A percentile compares a stretch with the other conserved stretches of the same genome.
Conservation (phyloP, 352 stramenopile genomes). For the Globisporangium abappressorium region DNA sequence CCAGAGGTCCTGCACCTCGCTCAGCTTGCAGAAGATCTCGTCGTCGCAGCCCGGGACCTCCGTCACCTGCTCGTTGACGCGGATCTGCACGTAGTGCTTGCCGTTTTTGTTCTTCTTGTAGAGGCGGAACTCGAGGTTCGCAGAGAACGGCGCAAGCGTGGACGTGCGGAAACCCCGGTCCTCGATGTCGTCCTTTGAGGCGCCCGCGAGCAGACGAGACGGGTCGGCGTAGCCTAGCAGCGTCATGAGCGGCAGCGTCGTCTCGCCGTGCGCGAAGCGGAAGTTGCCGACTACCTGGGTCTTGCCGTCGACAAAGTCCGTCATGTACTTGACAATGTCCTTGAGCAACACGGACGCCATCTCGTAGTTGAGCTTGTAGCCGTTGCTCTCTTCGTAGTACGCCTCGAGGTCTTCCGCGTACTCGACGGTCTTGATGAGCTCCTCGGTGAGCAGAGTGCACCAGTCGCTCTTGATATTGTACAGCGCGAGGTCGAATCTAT, state of each 20-base stretch:
- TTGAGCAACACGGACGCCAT: constrained; percentile 40
- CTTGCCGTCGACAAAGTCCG: constrained; percentile 4
- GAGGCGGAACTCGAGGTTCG: constrained; percentile 52
- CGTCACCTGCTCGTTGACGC: constrained; percentile 36
- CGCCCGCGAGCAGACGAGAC: constrained; percentile 26
- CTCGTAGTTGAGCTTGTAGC: constrained; percentile 51
- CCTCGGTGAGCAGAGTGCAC: constrained; percentile 41
- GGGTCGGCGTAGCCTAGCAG: constrained; percentile 45
- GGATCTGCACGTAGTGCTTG: constrained; percentile 36
- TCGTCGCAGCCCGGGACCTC: constrained; percentile 38
- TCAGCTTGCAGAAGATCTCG: constrained; percentile 33
- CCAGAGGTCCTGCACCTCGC: constrained; percentile 46
- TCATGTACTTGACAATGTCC: constrained; percentile 37
- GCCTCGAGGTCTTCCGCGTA: constrained; percentile 45
- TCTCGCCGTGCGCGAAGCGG: constrained; percentile 67
- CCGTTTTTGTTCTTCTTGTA: constrained; percentile 19
- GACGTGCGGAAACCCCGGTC: constrained; percentile 38
- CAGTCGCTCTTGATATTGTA: constrained; percentile 38
- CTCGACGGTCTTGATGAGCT: constrained; percentile 32
- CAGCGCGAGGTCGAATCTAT: constrained; percentile 45
- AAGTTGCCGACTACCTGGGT: constrained; percentile 31
- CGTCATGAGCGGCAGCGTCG: constrained; percentile 61
- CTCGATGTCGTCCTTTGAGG: constrained; percentile 28
- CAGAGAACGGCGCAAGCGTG: constrained; percentile 34
- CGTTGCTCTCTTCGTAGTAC: constrained; percentile 46